Conservation (phyloP, 805 yeast species). For the Saccharomycopsis fodiens region DNA sequence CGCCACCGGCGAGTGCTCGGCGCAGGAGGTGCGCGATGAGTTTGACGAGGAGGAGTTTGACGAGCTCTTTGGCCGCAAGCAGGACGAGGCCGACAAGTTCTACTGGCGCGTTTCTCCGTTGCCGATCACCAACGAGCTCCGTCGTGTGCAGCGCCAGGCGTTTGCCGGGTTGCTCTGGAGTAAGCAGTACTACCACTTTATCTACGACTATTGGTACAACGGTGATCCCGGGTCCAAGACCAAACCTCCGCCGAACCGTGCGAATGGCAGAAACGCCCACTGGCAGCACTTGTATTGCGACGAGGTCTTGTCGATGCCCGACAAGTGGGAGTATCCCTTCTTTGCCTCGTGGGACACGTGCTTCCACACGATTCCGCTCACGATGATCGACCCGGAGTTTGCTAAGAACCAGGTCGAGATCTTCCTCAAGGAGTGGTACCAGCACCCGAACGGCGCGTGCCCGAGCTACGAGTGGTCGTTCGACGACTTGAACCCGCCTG, state of each 20-base stretch:
- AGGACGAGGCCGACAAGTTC: conserved; percentile 86
- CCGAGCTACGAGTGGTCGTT: conserved; percentile 98
- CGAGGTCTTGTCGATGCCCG: conserved; percentile 84
- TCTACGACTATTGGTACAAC: conserved; percentile 76
- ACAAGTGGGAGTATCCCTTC: conserved; percentile 93
- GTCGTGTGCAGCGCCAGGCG: conserved; percentile 86
- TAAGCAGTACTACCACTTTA: conserved; percentile 82
- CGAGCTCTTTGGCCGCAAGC: conserved; percentile 56
- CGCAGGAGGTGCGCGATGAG: conserved; percentile 31
- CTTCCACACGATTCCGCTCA: conserved; percentile 87
- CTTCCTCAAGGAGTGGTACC: conserved; percentile 89
- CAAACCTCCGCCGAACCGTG: conserved; percentile 75
- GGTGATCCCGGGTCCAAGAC: conserved; percentile 76
- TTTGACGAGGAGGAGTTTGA: conserved; percentile 74
- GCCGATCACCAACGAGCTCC: conserved; percentile 71
- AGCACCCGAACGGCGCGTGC: conserved; percentile 97
- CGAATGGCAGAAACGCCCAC: conserved; percentile 78
- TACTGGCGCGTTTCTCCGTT: conserved; percentile 84
- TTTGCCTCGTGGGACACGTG: conserved; percentile 98
- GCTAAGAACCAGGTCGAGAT: conserved; percentile 84
- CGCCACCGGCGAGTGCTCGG: conserved; percentile 22
- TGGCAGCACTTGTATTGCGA: conserved; percentile 88
- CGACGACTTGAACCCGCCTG: conserved; percentile 94
- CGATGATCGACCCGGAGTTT: conserved; percentile 89
- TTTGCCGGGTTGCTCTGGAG: conserved; percentile 93